Conservation (phyloP, 2,329 filamentous ascomycete genomes). For the Pseudocercospora cruenta region DNA sequence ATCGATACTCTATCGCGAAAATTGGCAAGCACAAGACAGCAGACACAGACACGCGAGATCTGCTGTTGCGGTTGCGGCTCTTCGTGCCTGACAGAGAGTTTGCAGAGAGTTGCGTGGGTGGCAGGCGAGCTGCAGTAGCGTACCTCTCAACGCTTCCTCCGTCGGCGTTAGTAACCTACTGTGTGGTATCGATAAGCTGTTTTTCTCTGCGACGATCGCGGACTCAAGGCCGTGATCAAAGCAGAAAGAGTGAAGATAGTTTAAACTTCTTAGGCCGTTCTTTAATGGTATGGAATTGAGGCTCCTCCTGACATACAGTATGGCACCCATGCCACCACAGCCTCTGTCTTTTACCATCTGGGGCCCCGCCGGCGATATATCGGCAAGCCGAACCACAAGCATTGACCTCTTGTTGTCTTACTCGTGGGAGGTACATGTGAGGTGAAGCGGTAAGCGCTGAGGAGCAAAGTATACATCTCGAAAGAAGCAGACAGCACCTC, state of each 20-base stretch:
- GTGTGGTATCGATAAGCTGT: neutral
- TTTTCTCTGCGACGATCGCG: neutral
- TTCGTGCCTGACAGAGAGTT: slow-evolving; percentile 5
- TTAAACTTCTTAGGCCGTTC: too few relatives aligned
- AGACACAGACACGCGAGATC: neutral
- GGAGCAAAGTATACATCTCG: neutral
- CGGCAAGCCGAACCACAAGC: too few relatives aligned
- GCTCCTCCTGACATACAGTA: too few relatives aligned
- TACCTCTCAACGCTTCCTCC: neutral
- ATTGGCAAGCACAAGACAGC: neutral
- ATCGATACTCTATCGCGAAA: neutral
- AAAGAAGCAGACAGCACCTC: neutral
- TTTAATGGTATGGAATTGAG: too few relatives aligned
- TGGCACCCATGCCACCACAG: too few relatives aligned
- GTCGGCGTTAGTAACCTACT: too few relatives aligned
- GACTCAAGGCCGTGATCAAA: neutral
- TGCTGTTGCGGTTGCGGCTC: slow-evolving; percentile 1
- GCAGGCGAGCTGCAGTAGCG: neutral
- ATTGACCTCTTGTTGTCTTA: too few relatives aligned
- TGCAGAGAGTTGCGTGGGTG: neutral
- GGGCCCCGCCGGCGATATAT: too few relatives aligned
- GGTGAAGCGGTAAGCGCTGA: neutral
- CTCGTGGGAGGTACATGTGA: too few relatives aligned
- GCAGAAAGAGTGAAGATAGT: neutral
- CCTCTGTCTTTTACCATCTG: too few relatives aligned